Evolutionary conservation across 495 filamentous ascomycete species (phyloP).

Genomic region (Cladorrhinum samala): DNA sequence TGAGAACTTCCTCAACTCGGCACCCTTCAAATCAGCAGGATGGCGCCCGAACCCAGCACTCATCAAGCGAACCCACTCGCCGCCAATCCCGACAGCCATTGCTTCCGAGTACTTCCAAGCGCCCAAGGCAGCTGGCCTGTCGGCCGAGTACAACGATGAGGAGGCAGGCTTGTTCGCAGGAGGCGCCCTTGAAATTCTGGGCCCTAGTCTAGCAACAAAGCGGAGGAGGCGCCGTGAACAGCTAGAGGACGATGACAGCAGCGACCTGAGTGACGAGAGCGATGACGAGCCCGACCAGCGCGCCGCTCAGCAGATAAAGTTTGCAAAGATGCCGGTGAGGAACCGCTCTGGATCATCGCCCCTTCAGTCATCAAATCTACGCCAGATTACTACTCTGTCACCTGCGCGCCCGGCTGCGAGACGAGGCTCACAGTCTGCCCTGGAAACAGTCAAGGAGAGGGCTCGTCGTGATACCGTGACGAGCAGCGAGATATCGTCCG

Average conservation of each 20-base stretch:
- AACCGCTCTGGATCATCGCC: constrained; percentile 83
- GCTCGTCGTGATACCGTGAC: constrained; percentile 79
- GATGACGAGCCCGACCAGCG: constrained; percentile 77
- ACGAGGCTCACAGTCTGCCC: constrained; percentile 69
- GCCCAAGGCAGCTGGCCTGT: constrained; percentile 46
- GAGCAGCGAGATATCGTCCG: constrained; percentile 87
- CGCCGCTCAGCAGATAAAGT: constrained; percentile 77
- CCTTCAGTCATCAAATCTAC: constrained; percentile 55
- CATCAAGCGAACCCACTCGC: constrained; percentile 88
- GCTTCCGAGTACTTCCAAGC: constrained; percentile 88
- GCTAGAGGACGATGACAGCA: constrained; percentile 93
- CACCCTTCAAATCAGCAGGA: constrained; percentile 91
- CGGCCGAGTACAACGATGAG: constrained; percentile 70
- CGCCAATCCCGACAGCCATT: constrained; percentile 86
- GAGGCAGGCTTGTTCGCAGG: constrained; percentile 75
- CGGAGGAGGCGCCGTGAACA: constrained; percentile 62
- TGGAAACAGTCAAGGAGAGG: constrained; percentile 68
- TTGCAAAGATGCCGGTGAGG: constrained; percentile 88
- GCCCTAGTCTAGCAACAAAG: constrained; percentile 54
- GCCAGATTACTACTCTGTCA: constrained; percentile 33
- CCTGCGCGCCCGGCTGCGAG: constrained; percentile 35
- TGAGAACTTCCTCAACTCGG: constrained; percentile 80
- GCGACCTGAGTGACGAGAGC: constrained; percentile 91
- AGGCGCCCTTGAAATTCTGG: constrained; percentile 66
- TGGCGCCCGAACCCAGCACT: constrained; percentile 74